Evolutionary conservation across 768 basidiomycete genomes (phyloP).

Genomic region (Suillus spraguei): DNA sequence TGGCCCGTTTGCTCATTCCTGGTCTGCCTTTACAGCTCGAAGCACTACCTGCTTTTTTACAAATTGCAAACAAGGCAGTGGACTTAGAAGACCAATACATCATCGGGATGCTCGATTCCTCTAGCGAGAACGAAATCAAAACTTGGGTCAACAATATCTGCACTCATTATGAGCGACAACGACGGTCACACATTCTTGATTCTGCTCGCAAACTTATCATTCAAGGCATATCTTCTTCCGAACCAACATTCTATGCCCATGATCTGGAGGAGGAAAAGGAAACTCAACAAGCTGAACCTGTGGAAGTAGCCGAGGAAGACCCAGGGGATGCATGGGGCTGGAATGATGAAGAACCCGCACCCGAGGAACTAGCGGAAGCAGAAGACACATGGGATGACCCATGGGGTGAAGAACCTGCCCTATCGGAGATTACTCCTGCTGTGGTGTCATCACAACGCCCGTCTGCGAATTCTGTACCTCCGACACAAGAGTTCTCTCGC

Average conservation of each 20-base stretch:
- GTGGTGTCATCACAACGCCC: conserved; percentile 27
- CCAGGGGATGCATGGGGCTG: conserved; percentile 76
- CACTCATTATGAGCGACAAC: conserved; percentile 76
- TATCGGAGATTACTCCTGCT: conserved; percentile 30
- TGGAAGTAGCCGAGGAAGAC: conserved; percentile 31
- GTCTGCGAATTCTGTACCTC: conserved; percentile 45
- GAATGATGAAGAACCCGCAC: conserved; percentile 53
- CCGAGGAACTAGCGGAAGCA: conserved; percentile 31
- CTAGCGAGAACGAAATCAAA: conserved; percentile 55
- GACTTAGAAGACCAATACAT: conserved; percentile 65
- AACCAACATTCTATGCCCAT: conserved; percentile 31
- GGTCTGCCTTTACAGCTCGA: conserved; percentile 68
- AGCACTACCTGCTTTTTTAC: conserved; percentile 62
- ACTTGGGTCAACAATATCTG: conserved; percentile 70
- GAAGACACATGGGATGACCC: conserved; percentile 68
- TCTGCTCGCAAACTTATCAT: conserved; percentile 58
- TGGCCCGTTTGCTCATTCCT: conserved; percentile 68
- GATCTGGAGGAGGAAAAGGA: conserved; percentile 33
- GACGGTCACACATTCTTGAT: conserved; percentile 68
- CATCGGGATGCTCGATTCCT: conserved; percentile 48
- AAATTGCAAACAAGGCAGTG: conserved; percentile 57
- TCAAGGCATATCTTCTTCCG: conserved; percentile 19
- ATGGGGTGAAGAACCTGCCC: conserved; percentile 54
- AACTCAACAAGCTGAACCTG: conserved; percentile 21
- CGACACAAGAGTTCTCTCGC: conserved; percentile 18